These are phyloP conservation scores for Cercospora citrullina DNA, from an alignment of 2,329 filamentous ascomycete species.

Conservation along the genomic window DNA sequence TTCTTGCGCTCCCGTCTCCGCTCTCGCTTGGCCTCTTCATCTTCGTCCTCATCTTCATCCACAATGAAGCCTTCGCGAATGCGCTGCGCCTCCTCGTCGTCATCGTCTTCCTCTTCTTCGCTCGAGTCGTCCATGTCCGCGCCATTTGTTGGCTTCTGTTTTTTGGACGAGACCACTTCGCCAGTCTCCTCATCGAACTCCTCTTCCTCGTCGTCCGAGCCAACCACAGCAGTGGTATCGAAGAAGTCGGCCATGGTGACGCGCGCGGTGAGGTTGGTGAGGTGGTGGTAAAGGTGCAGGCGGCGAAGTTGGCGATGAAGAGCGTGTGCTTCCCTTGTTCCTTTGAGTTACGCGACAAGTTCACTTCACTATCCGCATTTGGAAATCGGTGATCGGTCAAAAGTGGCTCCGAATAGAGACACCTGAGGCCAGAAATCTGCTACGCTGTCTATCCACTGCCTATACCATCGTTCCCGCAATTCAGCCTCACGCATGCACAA, in stretches of 20 bases:
- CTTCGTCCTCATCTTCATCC: slow-evolving; percentile 86
- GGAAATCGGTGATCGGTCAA: neutral
- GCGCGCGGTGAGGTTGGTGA: neutral
- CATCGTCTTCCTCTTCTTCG: slow-evolving; percentile 81
- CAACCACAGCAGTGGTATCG: slow-evolving; percentile 80
- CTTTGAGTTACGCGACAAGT: slow-evolving; percentile 4
- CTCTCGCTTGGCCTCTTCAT: slow-evolving; percentile 62
- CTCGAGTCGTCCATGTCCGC: slow-evolving; percentile 73
- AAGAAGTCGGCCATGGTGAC: slow-evolving; percentile 52
- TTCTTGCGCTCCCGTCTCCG: slow-evolving; percentile 70
- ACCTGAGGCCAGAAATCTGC: neutral
- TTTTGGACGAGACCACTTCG: slow-evolving; percentile 46
- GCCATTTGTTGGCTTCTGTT: slow-evolving; percentile 42
- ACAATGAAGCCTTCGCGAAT: slow-evolving; percentile 92
- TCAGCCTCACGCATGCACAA: neutral
- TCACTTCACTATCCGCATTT: slow-evolving; percentile 1
- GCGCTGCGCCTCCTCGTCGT: slow-evolving; percentile 80
- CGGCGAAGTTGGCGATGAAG: slow-evolving; percentile 1
- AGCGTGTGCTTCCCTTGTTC: neutral
- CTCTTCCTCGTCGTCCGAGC: slow-evolving; percentile 80
- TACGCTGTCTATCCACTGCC: neutral
- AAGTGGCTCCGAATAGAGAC: neutral
- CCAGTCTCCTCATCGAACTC: slow-evolving; percentile 79
- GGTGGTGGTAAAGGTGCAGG: neutral
- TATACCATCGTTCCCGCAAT: neutral